Percentiles rank a stretch among this genome's conserved stretches.
phyloP scores from a whole-genome alignment of 1,284 basidiomycete species.

The Pseudozyma sp. region DNA sequence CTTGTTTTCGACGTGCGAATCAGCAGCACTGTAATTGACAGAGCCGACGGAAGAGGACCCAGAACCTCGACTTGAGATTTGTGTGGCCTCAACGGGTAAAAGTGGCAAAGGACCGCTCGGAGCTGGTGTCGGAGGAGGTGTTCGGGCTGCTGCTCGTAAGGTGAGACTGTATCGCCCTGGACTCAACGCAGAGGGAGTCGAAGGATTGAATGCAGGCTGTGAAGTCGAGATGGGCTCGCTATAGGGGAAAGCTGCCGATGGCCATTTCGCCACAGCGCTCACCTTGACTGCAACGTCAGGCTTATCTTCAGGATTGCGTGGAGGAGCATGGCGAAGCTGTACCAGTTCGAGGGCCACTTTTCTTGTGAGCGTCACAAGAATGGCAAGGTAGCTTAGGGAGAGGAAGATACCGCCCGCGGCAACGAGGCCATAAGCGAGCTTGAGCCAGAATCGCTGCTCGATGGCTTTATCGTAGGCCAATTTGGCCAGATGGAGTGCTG shows the following conservation, averaged over 20 bases:
- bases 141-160: background rate
- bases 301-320: background rate
- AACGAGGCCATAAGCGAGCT: slow-evolving; percentile 5
- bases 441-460: slow-evolving; percentile 10
- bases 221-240: background rate
- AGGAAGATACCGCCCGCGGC: slow-evolving; percentile 10
- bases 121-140: slow-evolving; percentile 19
- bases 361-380: slow-evolving; percentile 11
- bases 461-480: slow-evolving; percentile 5
- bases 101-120: slow-evolving; percentile 19
- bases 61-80: background rate
- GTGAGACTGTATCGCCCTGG: background rate
- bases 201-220: background rate
- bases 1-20: background rate
- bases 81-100: slow-evolving; percentile 3
- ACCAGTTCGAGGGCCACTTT: slow-evolving; percentile 24
- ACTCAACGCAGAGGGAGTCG: background rate
- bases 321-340: slow-evolving; percentile 11
- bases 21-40: background rate
- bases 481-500: slow-evolving; percentile 6
- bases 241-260: background rate
- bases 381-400: slow-evolving; percentile 3
- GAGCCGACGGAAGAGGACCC: background rate
- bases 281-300: background rate
- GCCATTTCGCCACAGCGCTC: slow-evolving; percentile 2